Evolutionary conservation across 768 basidiomycete species (phyloP), one percentile per base, ranked within the genome.

Genomic region (Russula foetens): DNA sequence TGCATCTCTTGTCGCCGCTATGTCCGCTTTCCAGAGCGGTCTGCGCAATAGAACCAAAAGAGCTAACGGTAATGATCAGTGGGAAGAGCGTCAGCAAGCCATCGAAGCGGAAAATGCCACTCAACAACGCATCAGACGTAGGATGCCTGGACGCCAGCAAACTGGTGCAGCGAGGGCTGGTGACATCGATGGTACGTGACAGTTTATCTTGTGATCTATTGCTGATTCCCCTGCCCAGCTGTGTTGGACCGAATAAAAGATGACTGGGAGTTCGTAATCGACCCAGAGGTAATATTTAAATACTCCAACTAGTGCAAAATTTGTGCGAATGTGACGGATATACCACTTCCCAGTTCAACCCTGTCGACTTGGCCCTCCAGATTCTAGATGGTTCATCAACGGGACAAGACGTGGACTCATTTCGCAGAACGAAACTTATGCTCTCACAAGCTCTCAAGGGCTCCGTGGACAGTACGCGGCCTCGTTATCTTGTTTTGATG

Each of bases 311-410:
- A n/a, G 45, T 15, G 33, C 33, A 59, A 21, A 5, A 4, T 53
- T 28, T 45, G 7, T 33, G 24, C 56, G 23, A 62, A 45, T 54
- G 44, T 44, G 56, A 57, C 52, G 39, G 63, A 48, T 48, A 66
- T 66, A 63, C 62, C 26, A 46, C 54, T 41, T 57, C 31, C 41
- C 67, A 94, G 86, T 99, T 98, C 74, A 96, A 97, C 70, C 88
- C 89, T 50, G 95, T 97, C 35, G 89, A 95, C 68, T 79, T 98
- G 39, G 95, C 97, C 4, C 80, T 99, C 17, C 86, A 92, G 67
- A 79, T 99, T 3, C 76, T 99, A 26, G 91, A 94, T 65, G 80
- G 85, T 44, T 82, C 84, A 1, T 84, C 87, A 12, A 72, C 77
- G 0, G 88, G 87, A 3, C 89, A 86, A 69, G 83, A 86, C 65